These are phyloP conservation scores for Colletotrichum sp. DNA, from an alignment of 2,329 filamentous ascomycete genomes.

Conservation along the genomic window DNA sequence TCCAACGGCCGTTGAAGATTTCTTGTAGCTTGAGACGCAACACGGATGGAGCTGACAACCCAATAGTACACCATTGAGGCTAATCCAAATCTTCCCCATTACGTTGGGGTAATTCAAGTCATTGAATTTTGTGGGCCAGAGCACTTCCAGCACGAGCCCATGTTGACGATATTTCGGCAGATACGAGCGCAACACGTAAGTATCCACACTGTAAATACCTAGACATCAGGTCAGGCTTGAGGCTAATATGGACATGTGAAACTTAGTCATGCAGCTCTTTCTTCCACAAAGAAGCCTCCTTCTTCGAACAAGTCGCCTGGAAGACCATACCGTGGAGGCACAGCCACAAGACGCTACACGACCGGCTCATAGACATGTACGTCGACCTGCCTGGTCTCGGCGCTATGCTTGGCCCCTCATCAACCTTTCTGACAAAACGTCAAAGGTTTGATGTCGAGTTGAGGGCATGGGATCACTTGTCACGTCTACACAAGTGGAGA, in stretches of 20 bases:
- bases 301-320: not conserved
- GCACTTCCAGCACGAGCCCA: slow-evolving; percentile 5
- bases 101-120: not conserved
- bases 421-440: not conserved
- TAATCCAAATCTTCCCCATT: not conserved
- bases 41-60: fast-evolving
- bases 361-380: not conserved
- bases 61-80: not conserved
- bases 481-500: not conserved
- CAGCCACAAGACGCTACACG: not conserved
- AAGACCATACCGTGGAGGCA: not conserved
- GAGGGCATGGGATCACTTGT: not conserved
- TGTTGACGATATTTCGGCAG: not conserved
- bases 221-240: too few species aligned
- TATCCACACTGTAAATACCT: too few species aligned
- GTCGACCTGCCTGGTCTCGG: not conserved
- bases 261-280: slow-evolving; percentile 2
- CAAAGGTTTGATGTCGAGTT: not conserved
- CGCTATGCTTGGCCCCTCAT: not conserved
- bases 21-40: not conserved
- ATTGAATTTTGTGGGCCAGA: slow-evolving; percentile 3
- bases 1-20: not conserved
- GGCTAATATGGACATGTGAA: not conserved
- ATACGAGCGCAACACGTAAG: slow-evolving; percentile 4
- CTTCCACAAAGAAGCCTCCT: not conserved